Conservation (phyloP, 75 land plant species). For the Pinus tabuliformis region DNA sequence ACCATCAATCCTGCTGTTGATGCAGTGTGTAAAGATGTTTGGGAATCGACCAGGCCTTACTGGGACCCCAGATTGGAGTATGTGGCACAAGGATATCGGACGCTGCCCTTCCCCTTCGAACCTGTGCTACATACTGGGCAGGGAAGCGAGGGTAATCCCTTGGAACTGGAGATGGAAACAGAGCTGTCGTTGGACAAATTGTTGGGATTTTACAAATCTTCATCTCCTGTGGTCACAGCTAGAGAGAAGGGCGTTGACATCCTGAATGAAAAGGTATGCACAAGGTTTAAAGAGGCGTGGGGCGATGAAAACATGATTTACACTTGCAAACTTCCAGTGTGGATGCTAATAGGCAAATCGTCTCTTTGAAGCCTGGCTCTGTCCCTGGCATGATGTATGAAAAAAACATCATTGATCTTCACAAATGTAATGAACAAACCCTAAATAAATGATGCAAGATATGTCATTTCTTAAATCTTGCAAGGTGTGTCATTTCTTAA, state of each 20-base stretch:
- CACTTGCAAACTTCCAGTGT: too few relatives aligned
- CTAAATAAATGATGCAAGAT: too few relatives aligned
- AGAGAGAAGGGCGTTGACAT: constrained; percentile 59
- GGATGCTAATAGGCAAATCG: too few relatives aligned
- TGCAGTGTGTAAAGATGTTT: constrained; percentile 6
- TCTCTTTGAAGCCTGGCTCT: too few relatives aligned
- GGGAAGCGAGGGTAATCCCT: constrained; percentile 33
- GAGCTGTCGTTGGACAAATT: constrained; percentile 34
- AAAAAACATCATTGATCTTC: too few relatives aligned
- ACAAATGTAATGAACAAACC: too few relatives aligned
- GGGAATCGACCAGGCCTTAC: constrained; percentile 9
- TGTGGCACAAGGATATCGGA: constrained; percentile 34
- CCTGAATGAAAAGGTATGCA: constrained; percentile 34
- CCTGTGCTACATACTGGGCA: constrained; percentile 32
- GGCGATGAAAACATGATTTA: constrained; percentile 13
- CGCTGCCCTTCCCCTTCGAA: constrained; percentile 65
- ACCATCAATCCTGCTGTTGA: constrained; percentile 35
- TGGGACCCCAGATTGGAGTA: constrained; percentile 30
- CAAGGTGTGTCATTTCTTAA: too few relatives aligned
- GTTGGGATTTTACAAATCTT: constrained; percentile 43
- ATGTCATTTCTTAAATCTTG: too few relatives aligned
- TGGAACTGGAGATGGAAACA: constrained; percentile 28
- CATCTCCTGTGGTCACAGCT: constrained; percentile 60
- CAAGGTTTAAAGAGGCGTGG: constrained; percentile 58
- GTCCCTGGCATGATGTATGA: too few relatives aligned